Evolutionary conservation across 2,329 filamentous ascomycete species (phyloP).

Genomic region (Cordyceps fumosorosea): DNA sequence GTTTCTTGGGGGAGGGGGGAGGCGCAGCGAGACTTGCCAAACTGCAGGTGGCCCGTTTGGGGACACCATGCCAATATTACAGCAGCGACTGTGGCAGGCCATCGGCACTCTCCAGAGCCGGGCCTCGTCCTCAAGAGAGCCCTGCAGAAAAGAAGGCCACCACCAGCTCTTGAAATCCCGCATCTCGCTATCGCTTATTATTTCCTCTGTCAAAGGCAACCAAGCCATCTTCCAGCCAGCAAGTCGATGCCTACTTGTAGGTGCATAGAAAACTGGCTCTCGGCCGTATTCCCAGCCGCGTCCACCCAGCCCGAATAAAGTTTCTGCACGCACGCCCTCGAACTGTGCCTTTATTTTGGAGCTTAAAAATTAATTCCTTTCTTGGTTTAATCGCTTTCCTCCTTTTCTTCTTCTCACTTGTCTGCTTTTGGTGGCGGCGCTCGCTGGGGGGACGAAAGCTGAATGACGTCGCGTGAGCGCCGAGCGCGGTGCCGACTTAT

Average conservation of each 20-base stretch:
- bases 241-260: no score
- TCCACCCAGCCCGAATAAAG: neutral
- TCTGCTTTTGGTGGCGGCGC: neutral
- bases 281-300: neutral
- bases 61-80: neutral
- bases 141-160: no score
- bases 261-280: no score
- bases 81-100: neutral
- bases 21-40: neutral
- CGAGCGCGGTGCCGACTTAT: constrained; percentile 6
- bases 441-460: neutral
- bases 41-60: constrained; percentile 3
- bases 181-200: neutral
- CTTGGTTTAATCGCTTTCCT: neutral
- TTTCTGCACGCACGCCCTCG: neutral
- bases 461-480: constrained; percentile 7
- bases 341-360: neutral
- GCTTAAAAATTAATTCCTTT: neutral
- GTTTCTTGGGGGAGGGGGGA: no score
- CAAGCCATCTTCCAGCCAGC: no score
- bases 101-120: neutral
- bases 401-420: neutral
- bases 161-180: neutral
- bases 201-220: neutral
- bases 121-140: neutral